Percentiles rank a stretch among this genome's conserved stretches.
phyloP scores from a whole-genome alignment of 208 protist genomes.

The Acanthamoeba healyi region DNA sequence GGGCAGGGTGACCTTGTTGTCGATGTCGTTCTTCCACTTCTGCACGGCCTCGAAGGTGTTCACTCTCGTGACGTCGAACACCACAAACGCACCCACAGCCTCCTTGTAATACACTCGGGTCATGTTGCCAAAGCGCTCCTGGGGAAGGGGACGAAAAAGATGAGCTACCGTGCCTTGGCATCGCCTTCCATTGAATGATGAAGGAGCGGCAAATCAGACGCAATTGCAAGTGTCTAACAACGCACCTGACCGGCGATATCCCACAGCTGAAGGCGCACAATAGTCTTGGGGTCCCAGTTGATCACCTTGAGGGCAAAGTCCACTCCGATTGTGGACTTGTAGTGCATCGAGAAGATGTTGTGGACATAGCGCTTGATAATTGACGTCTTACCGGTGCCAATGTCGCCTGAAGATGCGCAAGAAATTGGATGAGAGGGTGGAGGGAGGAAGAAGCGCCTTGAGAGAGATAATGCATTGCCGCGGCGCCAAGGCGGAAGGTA shows the following conservation, averaged over 20 bases:
- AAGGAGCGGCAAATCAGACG: too few relatives aligned
- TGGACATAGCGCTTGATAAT: constrained; percentile 83
- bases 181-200: too few relatives aligned
- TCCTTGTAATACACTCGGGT: constrained; percentile 91
- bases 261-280: constrained; percentile 80
- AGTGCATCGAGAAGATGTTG: constrained; percentile 77
- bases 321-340: constrained; percentile 85
- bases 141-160: too few relatives aligned
- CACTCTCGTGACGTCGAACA: constrained; percentile 89
- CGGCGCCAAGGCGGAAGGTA: neutral
- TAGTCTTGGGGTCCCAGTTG: constrained; percentile 78
- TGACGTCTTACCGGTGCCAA: constrained; percentile 91
- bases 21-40: constrained; percentile 91
- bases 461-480: neutral
- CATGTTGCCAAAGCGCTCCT: constrained; percentile 90
- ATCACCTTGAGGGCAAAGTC: constrained; percentile 90
- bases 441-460: neutral
- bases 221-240: constrained; percentile 81
- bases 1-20: constrained; percentile 86
- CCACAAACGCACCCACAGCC: constrained; percentile 90
- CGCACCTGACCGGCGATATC: constrained; percentile 79
- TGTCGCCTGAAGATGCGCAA: constrained; percentile 80
- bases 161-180: too few relatives aligned
- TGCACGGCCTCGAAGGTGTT: constrained; percentile 89
- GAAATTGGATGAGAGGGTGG: neutral